phyloP scores from a whole-genome alignment of 352 stramenopile genomes.

The Globisporangium spiculum region DNA sequence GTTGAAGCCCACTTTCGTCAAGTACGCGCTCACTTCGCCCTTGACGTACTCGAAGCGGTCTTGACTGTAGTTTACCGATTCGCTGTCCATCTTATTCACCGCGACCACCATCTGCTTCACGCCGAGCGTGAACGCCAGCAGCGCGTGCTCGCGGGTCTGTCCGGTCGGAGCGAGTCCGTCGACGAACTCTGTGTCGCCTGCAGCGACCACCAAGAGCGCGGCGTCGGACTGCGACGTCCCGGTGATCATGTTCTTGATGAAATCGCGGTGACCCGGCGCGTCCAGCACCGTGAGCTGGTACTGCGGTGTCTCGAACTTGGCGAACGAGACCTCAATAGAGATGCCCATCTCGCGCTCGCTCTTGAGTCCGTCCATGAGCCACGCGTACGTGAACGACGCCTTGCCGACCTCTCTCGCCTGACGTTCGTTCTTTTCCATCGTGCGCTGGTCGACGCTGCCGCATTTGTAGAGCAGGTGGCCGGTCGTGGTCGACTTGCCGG shows the following conservation, averaged over 20 bases:
- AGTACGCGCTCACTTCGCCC: conserved; percentile 86
- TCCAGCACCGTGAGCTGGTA: conserved; percentile 98
- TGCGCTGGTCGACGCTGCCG: conserved; percentile 98
- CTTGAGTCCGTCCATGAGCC: conserved; percentile 98
- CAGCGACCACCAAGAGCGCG: conserved; percentile 95
- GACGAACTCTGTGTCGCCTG: conserved; percentile 92
- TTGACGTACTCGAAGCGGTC: conserved; percentile 95
- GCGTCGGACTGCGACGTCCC: conserved; percentile 98
- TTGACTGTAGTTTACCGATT: conserved; percentile 91
- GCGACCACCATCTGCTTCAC: conserved; percentile 98
- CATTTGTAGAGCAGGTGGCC: conserved; percentile 99
- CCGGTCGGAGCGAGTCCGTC: conserved; percentile 94
- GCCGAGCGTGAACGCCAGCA: conserved; percentile 96
- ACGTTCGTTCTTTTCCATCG: conserved; percentile 99
- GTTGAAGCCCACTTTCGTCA: conserved; percentile 98
- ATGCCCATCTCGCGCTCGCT: conserved; percentile 97
- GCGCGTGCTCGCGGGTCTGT: conserved; percentile 94
- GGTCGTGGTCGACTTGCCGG: conserved; percentile 98
- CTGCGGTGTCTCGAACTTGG: conserved; percentile 97
- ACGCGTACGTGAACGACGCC: conserved; percentile 98
- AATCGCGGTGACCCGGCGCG: conserved; percentile 96
- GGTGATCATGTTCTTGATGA: conserved; percentile 99
- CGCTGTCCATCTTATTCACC: conserved; percentile 99
- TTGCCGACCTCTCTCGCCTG: conserved; percentile 97
- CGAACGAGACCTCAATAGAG: conserved; percentile 97